Evolutionary conservation across 1,284 basidiomycete genomes (phyloP).

Genomic region (Fomitiporia mediterranea): DNA sequence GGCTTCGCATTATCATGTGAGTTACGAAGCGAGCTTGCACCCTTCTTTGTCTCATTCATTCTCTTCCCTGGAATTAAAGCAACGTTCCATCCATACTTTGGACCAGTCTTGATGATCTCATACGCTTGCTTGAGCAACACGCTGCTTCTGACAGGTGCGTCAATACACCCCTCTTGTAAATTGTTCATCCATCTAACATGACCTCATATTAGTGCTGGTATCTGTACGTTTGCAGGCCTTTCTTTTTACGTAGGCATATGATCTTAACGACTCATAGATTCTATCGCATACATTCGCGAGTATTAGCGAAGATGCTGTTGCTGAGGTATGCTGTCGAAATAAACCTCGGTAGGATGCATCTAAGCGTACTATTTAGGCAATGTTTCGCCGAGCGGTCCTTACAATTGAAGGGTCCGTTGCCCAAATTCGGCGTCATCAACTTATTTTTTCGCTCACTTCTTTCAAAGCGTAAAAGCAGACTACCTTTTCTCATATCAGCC

Average conservation of each 20-base stretch:
- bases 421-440: slow-evolving; percentile 20
- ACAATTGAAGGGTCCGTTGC: slow-evolving; percentile 77
- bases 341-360: slow-evolving; percentile 3
- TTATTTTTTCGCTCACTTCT: slow-evolving; percentile 24
- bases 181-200: slow-evolving; percentile 12
- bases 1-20: slow-evolving; percentile 75
- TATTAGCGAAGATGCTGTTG: slow-evolving; percentile 87
- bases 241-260: slow-evolving; percentile 3
- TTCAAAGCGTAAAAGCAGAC: slow-evolving; percentile 73
- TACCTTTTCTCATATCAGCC: slow-evolving; percentile 92
- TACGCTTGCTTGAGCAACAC: slow-evolving; percentile 90
- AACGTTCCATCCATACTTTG: slow-evolving; percentile 78
- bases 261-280: slow-evolving; percentile 53
- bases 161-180: neutral
- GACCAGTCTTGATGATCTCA: slow-evolving; percentile 82
- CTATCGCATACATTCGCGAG: slow-evolving; percentile 90
- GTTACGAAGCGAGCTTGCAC: neutral
- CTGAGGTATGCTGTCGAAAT: slow-evolving; percentile 54
- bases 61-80: slow-evolving; percentile 41
- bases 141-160: slow-evolving; percentile 68
- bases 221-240: slow-evolving; percentile 47
- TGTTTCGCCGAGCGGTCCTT: slow-evolving; percentile 88
- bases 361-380: slow-evolving; percentile 64
- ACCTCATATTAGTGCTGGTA: slow-evolving; percentile 55
- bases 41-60: slow-evolving; percentile 1